Evolutionary conservation across 208 protist genomes (phyloP).

Genomic region (Dictyostelium gargantuum): DNA sequence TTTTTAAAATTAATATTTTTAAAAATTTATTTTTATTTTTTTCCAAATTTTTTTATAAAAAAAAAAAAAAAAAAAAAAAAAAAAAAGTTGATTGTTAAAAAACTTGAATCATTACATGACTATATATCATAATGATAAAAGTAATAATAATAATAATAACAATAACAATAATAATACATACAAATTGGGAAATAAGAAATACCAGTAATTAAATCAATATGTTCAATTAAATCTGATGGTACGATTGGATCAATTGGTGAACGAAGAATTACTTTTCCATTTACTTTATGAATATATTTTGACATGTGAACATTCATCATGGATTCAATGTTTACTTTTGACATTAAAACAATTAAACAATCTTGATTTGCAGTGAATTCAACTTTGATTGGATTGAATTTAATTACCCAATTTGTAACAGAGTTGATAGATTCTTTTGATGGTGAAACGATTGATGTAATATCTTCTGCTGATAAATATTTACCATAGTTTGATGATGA

Average conservation of each 20-base stretch:
- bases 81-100: too few species aligned
- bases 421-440: background rate
- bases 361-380: background rate
- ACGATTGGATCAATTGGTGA: background rate
- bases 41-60: background rate
- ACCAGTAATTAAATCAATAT: constrained; percentile 60
- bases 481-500: background rate
- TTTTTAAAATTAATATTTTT: too few species aligned
- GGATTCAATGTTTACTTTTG: background rate
- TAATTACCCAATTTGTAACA: background rate
- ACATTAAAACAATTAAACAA: background rate
- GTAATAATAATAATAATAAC: too few species aligned
- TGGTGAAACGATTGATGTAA: constrained; percentile 13
- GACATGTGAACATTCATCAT: background rate
- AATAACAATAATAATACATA: background rate
- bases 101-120: too few species aligned
- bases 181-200: constrained; percentile 50
- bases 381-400: background rate
- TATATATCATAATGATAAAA: too few species aligned
- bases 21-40: too few species aligned
- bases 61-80: background rate
- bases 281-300: background rate
- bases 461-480: constrained; percentile 5
- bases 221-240: background rate
- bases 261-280: background rate